phyloP scores from a whole-genome alignment of 257 asterid species.

The Solanum ossicruentum region DNA sequence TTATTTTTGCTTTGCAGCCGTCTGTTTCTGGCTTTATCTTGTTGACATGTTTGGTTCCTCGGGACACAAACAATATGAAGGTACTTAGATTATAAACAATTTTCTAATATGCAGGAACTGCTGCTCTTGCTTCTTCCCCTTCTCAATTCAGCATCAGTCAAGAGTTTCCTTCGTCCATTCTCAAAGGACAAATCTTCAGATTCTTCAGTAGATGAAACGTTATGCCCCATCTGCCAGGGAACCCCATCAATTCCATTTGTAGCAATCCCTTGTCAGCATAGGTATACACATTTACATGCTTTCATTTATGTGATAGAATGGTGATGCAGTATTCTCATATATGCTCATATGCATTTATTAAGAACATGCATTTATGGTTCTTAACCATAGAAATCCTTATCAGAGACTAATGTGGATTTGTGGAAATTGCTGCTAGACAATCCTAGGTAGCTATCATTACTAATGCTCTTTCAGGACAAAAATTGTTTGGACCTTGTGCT shows the following conservation, averaged over 20 bases:
- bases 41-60: background rate
- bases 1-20: background rate
- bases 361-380: background rate
- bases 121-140: conserved; percentile 85
- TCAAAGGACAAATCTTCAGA: conserved; percentile 66
- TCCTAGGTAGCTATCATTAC: background rate
- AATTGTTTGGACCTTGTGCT: background rate
- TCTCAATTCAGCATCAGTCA: conserved; percentile 75
- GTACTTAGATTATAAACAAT: background rate
- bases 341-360: background rate
- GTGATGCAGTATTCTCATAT: background rate
- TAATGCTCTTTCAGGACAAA: background rate
- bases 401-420: background rate
- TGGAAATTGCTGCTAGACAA: background rate
- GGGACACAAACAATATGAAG: background rate
- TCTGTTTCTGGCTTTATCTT: background rate
- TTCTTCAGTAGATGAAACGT: conserved; percentile 46
- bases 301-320: background rate
- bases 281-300: conserved; percentile 24
- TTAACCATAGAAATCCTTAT: background rate
- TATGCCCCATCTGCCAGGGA: conserved; percentile 82
- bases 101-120: conserved; percentile 59
- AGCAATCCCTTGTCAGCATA: conserved; percentile 93
- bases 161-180: conserved; percentile 69
- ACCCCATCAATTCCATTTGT: conserved; percentile 78